Evolutionary conservation across 2,329 filamentous ascomycete species (phyloP).

Genomic region (Talaromyces albobiverticillius): DNA sequence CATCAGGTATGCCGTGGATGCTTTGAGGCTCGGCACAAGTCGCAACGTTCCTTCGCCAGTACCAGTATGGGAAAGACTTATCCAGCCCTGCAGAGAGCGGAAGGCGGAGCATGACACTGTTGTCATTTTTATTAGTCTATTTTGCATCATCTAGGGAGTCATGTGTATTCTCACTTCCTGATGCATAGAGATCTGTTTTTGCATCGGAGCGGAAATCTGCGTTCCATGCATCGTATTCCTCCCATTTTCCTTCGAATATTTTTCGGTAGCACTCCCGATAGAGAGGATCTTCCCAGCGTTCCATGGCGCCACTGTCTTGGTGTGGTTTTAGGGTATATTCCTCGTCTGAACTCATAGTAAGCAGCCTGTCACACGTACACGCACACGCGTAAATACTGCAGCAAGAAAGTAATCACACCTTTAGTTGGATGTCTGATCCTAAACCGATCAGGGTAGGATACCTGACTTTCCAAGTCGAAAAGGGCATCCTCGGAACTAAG

Average conservation of each 20-base stretch:
- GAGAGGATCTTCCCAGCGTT: constrained; percentile 21
- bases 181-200: constrained; percentile 21
- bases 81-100: constrained; percentile 20
- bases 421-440: constrained; percentile 24
- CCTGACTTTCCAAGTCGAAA: constrained; percentile 19
- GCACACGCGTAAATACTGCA: no score
- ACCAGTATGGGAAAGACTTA: constrained; percentile 19
- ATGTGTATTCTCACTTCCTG: background rate
- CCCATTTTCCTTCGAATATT: constrained; percentile 22
- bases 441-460: constrained; percentile 26
- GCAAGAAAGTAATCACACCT: background rate
- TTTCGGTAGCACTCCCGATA: constrained; percentile 17
- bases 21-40: constrained; percentile 19
- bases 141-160: background rate
- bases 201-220: constrained; percentile 21
- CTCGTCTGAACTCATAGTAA: background rate
- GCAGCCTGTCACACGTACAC: no score
- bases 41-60: constrained; percentile 20
- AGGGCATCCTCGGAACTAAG: background rate
- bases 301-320: constrained; percentile 21
- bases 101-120: constrained; percentile 16
- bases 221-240: constrained; percentile 20
- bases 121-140: background rate
- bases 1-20: constrained; percentile 22
- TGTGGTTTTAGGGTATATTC: constrained; percentile 19